Evolutionary conservation across 31 red algal genomes (phyloP), one percentile per base, ranked within the genome.

Genomic region (Asparagopsis taxiformis): DNA sequence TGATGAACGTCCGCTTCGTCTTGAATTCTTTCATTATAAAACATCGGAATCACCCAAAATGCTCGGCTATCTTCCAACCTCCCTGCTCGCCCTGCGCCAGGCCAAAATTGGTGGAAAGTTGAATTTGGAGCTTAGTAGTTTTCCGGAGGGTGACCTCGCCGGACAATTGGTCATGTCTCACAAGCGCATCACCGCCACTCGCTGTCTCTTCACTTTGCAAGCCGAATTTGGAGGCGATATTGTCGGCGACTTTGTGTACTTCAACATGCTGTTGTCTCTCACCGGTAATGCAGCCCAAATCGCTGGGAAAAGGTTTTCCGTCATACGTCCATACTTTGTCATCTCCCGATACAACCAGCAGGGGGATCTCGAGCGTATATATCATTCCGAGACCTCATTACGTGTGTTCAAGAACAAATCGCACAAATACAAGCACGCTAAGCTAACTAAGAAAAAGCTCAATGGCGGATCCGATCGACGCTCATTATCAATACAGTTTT

Each of bases 1-100:
- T 21, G 57, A 73, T 21, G 43, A 31, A 4, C 38, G 79, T 17
- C 35, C 68, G 15, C 49, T 73, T 19, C 79, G 79, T 20, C 24
- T 84, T 38, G 79, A 84, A 43, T 84, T 84, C 58, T 72, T 73
- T 46, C 79, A 84, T 26, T 66, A 73, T 43, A 72, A 72, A 53
- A 34, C 67, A 44, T 60, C 77, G 30, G 53, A 13, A n/a, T 16
- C 11, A 6, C 68, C 62, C 65, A 84, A 73, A 33, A 20, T 84
- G 5, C 65, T 84, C 16, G 79, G 50, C 6, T 74, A 57, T 36
- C 50, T 34, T 51, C 19, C 11, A 15, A 73, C 54, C 38, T 84
- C 66, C 5, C 29, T 73, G 19, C 44, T 73, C 34, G 48, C n/a
- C 15, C 68, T 84, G 17, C 65, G 68, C 15, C 79, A 84, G 58